Evolutionary conservation across 306 rosid genomes (phyloP), one percentile per base, ranked within the genome.

Genomic region (Inga oerstediana): DNA sequence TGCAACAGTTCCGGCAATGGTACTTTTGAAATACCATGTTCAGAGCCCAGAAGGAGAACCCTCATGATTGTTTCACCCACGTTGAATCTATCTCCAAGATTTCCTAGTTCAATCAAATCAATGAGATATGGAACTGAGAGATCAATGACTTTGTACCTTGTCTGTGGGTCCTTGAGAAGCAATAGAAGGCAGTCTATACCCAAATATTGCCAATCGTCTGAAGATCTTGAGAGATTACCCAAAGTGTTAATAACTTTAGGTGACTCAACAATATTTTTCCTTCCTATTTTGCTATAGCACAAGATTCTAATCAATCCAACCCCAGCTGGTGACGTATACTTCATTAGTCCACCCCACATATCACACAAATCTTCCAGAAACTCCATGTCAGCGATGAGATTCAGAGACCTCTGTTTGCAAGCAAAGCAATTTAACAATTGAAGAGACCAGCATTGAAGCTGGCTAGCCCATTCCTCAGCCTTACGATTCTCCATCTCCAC

Each of bases 281-380:
- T 72, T 72, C 76, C 76, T 6, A 72, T 19, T 72, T 72, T 72
- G 41, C 35, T 71, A 7, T 71, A 71, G 56, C 76, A 72, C 19
- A 72, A 72, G 76, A 72, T 72, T 72, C 76, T 72, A 27, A 72
- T 72, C 76, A 72, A 45, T 72, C 76, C 59, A 72, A 72, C 58
- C 76, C 76, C 76, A 45, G 19, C 49, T 3, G 75, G 75, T n/a
- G 75, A 71, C 56, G 56, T 71, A 54, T n/a, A 44, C n/a, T 71
- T 71, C 75, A 71, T 48, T 48, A 71, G 13, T 71, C 75, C 75
- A 71, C 75, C 75, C 75, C 75, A 71, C 54, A 71, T 71, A 5
- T 71, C 75, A 71, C 74, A 70, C 56, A 71, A n/a, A 71, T 71
- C 56, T 44, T 44, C 75, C 35, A 71, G 75, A 19, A 71, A 71